Base-by-base conservation (phyloP, 2,329 filamentous ascomycete genomes). In the Neophaeococcomyces aloes region DNA sequence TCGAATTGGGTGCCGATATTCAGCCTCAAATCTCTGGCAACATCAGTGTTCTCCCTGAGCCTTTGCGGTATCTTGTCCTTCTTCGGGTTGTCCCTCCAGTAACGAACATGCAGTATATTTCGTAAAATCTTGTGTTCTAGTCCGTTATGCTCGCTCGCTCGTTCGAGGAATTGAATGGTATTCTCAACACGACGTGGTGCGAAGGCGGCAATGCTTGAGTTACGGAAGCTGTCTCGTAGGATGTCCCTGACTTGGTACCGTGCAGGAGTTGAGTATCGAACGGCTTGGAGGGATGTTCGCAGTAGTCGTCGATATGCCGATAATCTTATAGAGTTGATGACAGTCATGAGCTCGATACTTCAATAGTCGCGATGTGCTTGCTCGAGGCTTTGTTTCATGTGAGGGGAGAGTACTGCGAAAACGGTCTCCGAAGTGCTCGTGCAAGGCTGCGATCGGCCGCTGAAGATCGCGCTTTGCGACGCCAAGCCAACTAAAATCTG, bases 291-390 rank as follows among this genome's bases (percentile, higher is more conserved):
- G 7, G 67, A 63, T 23, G 69, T 65, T 19, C 72, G 69, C 51
- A 74, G 75, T 32, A 81, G 63, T 43, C 71, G 66, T 47, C 77
- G 72, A 57, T 81, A 81, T 40, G 74, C 72, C 52, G 66, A 64
- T n/a, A n/a, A n/a, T n/a, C n/a, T n/a, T n/a, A n/a, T n/a, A n/a
- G n/a, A n/a, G n/a, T n/a, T n/a, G n/a, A n/a, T n/a, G n/a, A n/a
- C n/a, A n/a, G n/a, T n/a, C n/a, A n/a, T n/a, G n/a, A n/a, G n/a
- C n/a, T n/a, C n/a, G n/a, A n/a, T n/a, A n/a, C n/a, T n/a, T n/a
- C n/a, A n/a, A n/a, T n/a, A n/a, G n/a, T n/a, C n/a, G n/a, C n/a
- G n/a, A n/a, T n/a, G n/a, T n/a, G n/a, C n/a, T n/a, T n/a, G n/a
- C n/a, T n/a, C n/a, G n/a, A n/a, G n/a, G n/a, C n/a, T n/a, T n/a